Percentiles rank a stretch among this genome's conserved stretches.
Evolutionary conservation across 495 filamentous ascomycete species (phyloP).

Genomic region (Oidiodendron maius): DNA sequence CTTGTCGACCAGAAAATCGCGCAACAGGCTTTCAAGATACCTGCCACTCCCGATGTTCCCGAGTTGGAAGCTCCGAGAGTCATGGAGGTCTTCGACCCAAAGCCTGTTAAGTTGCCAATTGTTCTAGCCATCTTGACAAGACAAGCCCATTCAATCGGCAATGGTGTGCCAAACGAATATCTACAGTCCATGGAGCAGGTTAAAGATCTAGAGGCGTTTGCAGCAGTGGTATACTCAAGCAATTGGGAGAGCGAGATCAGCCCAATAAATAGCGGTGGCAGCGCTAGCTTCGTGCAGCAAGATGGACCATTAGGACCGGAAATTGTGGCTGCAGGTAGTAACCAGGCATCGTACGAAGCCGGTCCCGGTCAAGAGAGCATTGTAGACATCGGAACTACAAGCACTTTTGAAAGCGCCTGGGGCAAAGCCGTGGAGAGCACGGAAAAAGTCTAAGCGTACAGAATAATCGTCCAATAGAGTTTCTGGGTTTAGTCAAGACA

Average conservation of each 20-base stretch:
- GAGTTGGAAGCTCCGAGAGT: conserved; percentile 37
- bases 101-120: conserved; percentile 75
- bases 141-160: conserved; percentile 85
- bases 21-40: conserved; percentile 66
- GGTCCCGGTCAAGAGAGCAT: conserved; percentile 30
- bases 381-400: conserved; percentile 38
- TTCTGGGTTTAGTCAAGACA: background rate
- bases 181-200: conserved; percentile 77
- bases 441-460: conserved; percentile 8
- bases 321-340: conserved; percentile 1
- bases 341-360: background rate
- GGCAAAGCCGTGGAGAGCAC: conserved; percentile 40
- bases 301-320: conserved; percentile 14
- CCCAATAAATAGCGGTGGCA: conserved; percentile 30
- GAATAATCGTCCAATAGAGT: background rate
- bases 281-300: conserved; percentile 23
- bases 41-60: conserved; percentile 28
- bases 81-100: conserved; percentile 36
- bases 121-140: conserved; percentile 79
- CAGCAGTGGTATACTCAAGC: conserved; percentile 88
- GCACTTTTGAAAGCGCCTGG: conserved; percentile 61
- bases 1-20: conserved; percentile 75
- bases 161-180: conserved; percentile 84
- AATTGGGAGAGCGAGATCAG: conserved; percentile 77
- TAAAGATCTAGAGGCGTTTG: conserved; percentile 85